Percentiles rank a stretch among this genome's conserved stretches.
phyloP scores from a whole-genome alignment of 2,329 filamentous ascomycete species.

The Cladosporium sp. region DNA sequence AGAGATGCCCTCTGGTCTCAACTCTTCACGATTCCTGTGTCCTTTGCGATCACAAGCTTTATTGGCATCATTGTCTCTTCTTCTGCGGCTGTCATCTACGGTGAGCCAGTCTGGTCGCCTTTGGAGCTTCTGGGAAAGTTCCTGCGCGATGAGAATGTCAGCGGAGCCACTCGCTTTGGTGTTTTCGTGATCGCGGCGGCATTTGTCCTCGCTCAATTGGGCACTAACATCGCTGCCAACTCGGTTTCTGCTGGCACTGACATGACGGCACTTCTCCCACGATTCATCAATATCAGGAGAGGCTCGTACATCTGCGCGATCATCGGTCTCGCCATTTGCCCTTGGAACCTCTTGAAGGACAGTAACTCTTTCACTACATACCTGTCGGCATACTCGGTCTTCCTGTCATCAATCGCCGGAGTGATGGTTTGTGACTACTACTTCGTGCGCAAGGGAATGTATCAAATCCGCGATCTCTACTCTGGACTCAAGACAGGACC shows the following conservation, averaged over 20 bases:
- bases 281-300: slow-evolving; percentile 46
- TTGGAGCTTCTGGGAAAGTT: slow-evolving; percentile 42
- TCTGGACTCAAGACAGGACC: slow-evolving; percentile 64
- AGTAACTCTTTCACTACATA: slow-evolving; percentile 89
- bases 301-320: slow-evolving; percentile 57
- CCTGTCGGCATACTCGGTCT: slow-evolving; percentile 87
- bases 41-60: slow-evolving; percentile 69
- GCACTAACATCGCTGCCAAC: slow-evolving; percentile 47
- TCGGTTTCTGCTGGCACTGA: slow-evolving; percentile 46
- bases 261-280: slow-evolving; percentile 44
- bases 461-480: slow-evolving; percentile 78
- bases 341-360: slow-evolving; percentile 50
- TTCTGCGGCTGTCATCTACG: slow-evolving; percentile 46
- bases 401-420: slow-evolving; percentile 90
- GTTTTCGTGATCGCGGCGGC: slow-evolving; percentile 51
- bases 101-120: slow-evolving; percentile 39
- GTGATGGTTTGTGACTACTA: slow-evolving; percentile 90
- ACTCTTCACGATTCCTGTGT: slow-evolving; percentile 55
- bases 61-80: slow-evolving; percentile 55
- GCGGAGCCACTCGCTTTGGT: slow-evolving; percentile 49
- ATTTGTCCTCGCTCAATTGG: slow-evolving; percentile 52
- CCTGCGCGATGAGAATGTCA: slow-evolving; percentile 41
- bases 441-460: slow-evolving; percentile 75
- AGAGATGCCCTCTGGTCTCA: slow-evolving; percentile 79
- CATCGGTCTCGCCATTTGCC: slow-evolving; percentile 41